Conservation (phyloP, 768 basidiomycete species). For the Gloeophyllum trabeum region DNA sequence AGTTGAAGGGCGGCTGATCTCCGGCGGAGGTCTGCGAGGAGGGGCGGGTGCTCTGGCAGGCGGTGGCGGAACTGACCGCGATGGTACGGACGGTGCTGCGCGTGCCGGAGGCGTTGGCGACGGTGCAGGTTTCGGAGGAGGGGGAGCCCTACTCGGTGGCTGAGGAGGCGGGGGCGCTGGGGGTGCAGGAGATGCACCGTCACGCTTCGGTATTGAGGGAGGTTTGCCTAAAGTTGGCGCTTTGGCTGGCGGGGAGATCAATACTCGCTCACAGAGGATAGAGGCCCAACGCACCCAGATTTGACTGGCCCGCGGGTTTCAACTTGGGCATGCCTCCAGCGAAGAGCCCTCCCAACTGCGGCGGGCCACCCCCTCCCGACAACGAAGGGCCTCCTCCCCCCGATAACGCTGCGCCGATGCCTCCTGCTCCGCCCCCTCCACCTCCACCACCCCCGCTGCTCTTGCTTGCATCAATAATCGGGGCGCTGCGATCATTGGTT, state of each 20-base stretch:
- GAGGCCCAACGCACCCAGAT: not conserved
- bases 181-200: slow-evolving; percentile 17
- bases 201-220: slow-evolving; percentile 49
- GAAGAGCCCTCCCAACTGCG: slow-evolving; percentile 77
- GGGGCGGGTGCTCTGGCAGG: slow-evolving; percentile 9
- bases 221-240: slow-evolving; percentile 54
- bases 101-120: slow-evolving; percentile 11
- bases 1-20: slow-evolving; percentile 9
- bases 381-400: no score
- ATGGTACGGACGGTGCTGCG: slow-evolving; percentile 7
- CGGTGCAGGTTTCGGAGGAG: slow-evolving; percentile 12
- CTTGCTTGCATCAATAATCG: slow-evolving; percentile 38
- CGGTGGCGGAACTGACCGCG: slow-evolving; percentile 12
- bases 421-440: slow-evolving; percentile 26
- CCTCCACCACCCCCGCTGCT: slow-evolving; percentile 18
- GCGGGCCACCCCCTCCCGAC: slow-evolving; percentile 38
- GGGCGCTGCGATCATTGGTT: slow-evolving; percentile 76
- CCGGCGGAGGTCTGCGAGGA: slow-evolving; percentile 7
- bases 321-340: slow-evolving; percentile 89
- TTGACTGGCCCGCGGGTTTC: slow-evolving; percentile 59
- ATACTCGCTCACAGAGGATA: not conserved
- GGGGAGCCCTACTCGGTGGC: slow-evolving; percentile 8
- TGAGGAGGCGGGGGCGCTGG: slow-evolving; percentile 20
- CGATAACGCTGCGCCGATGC: no score
- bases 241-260: slow-evolving; percentile 32